Evolutionary conservation across 2,329 filamentous ascomycete genomes (phyloP), one percentile per base, ranked within the genome.

Genomic region (Paracoccidioides brasiliensis): DNA sequence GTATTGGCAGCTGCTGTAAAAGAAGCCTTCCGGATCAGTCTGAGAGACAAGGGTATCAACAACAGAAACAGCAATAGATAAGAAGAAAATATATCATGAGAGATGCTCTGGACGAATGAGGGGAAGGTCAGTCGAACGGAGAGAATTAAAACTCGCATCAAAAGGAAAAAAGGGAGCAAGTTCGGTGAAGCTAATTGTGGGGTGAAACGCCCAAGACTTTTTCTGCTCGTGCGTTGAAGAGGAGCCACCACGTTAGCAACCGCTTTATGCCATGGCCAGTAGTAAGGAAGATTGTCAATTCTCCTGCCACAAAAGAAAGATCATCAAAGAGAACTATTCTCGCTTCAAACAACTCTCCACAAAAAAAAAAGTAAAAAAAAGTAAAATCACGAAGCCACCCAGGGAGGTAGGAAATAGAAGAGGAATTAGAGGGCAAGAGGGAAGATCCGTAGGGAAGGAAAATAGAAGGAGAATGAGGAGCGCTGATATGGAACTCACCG

Each of bases 111-210:
- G 56, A 59, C 49, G 54, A 56, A 59, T 52, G 51, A 55, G 59
- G 59, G 59, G 50, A 57, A 55, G 54, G 53, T 41, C 51, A 56
- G 56, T 57, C 49, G 52, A 33, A 53, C 42, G 22, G 46, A 51
- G 40, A 57, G 58, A 22, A 60, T 61, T 56, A 61, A 57, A 54
- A 55, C 52, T 59, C 58, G 58, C 54, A 55, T 48, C 50, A 61
- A 58, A 59, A 57, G 55, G 63, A 62, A 64, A 59, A 63, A 64
- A 59, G 55, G 56, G 14, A 53, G 60, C 57, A 62, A 63, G 22
- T 59, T 59, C 59, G 62, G 55, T 58, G 60, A 66, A 63, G 63
- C 65, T 67, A 68, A 67, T 66, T 64, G 66, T 65, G 66, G 66
- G 66, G 66, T 68, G 66, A 68, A 68, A 68, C 65, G 62, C 58